A percentile compares a stretch with the other conserved stretches of the same genome.
Evolutionary conservation across 805 yeast species (phyloP).

Genomic region (Suhomyces sp.): DNA sequence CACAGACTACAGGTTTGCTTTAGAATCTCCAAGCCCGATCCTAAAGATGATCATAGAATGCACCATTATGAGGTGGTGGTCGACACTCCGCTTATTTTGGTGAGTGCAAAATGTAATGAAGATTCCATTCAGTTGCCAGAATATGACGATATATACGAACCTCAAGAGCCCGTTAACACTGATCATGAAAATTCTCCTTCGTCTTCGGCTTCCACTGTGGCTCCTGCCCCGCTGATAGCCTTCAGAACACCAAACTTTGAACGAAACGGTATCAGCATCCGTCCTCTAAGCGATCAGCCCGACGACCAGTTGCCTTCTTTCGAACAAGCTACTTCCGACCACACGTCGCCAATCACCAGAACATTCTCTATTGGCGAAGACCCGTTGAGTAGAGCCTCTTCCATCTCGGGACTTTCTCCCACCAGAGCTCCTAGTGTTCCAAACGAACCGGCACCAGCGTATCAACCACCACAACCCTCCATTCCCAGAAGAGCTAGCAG

Average conservation of each 20-base stretch:
- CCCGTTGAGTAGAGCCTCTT: slow-evolving; percentile 35
- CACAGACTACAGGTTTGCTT: slow-evolving; percentile 72
- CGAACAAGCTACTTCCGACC: slow-evolving; percentile 62
- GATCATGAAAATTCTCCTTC: not conserved
- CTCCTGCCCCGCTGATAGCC: slow-evolving; percentile 12
- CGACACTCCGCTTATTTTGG: slow-evolving; percentile 64
- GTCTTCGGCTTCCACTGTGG: not conserved
- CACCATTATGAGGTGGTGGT: slow-evolving; percentile 80
- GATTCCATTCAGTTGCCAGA: slow-evolving; percentile 40
- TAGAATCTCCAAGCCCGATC: slow-evolving; percentile 62
- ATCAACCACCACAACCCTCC: slow-evolving; percentile 15
- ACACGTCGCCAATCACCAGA: slow-evolving; percentile 29
- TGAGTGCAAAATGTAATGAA: slow-evolving; percentile 42
- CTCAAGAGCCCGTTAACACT: not conserved
- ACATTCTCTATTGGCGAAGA: slow-evolving; percentile 39
- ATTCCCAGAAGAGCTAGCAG: slow-evolving; percentile 1
- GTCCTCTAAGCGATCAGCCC: slow-evolving; percentile 19
- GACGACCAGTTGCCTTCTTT: slow-evolving; percentile 52
- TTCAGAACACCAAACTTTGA: slow-evolving; percentile 40
- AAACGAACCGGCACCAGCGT: slow-evolving; percentile 32
- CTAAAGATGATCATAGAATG: slow-evolving; percentile 41
- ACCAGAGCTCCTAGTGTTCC: slow-evolving; percentile 11
- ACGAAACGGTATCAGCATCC: slow-evolving; percentile 30
- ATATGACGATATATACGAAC: slow-evolving; percentile 26
- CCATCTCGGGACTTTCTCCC: slow-evolving; percentile 13